phyloP scores from a whole-genome alignment of 1,284 basidiomycete species.

The Volvariella volvacea region DNA sequence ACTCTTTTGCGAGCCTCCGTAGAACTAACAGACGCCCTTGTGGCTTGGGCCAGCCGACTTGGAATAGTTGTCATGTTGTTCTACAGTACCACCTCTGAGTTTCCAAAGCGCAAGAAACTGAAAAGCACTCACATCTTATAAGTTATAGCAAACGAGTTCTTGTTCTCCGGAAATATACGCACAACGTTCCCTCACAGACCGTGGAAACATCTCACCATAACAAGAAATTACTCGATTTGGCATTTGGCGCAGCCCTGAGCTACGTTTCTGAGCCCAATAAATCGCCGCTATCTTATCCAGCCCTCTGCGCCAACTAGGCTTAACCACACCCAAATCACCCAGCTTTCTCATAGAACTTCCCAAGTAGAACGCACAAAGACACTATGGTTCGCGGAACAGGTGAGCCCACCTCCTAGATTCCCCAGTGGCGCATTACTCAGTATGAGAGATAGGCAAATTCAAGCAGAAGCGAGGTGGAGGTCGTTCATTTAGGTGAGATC shows the following conservation, averaged over 20 bases:
- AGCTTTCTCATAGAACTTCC: slow-evolving; percentile 11
- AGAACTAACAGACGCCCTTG: slow-evolving; percentile 52
- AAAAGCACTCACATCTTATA: too few relatives aligned
- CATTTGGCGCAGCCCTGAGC: background rate
- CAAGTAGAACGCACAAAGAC: slow-evolving; percentile 7
- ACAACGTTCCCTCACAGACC: too few relatives aligned
- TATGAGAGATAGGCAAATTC: slow-evolving; percentile 54
- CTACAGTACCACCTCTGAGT: too few relatives aligned
- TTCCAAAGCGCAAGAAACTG: too few relatives aligned
- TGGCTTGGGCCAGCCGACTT: slow-evolving; percentile 74
- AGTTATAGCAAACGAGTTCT: too few relatives aligned
- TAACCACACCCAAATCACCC: slow-evolving; percentile 2
- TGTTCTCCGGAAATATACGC: too few relatives aligned
- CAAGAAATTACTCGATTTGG: background rate
- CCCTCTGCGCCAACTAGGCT: too few relatives aligned
- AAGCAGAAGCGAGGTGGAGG: slow-evolving; percentile 86
- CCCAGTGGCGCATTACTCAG: slow-evolving; percentile 1
- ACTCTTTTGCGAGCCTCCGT: slow-evolving; percentile 69
- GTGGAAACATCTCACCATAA: background rate
- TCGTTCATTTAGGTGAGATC: slow-evolving; percentile 67
- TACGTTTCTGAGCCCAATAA: background rate
- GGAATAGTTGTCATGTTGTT: slow-evolving; percentile 69
- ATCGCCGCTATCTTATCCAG: too few relatives aligned
- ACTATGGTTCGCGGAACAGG: slow-evolving; percentile 57
- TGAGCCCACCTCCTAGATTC: slow-evolving; percentile 15